Evolutionary conservation across 1,139 yeast genomes (phyloP).

Genomic region (Taphrina communis): DNA sequence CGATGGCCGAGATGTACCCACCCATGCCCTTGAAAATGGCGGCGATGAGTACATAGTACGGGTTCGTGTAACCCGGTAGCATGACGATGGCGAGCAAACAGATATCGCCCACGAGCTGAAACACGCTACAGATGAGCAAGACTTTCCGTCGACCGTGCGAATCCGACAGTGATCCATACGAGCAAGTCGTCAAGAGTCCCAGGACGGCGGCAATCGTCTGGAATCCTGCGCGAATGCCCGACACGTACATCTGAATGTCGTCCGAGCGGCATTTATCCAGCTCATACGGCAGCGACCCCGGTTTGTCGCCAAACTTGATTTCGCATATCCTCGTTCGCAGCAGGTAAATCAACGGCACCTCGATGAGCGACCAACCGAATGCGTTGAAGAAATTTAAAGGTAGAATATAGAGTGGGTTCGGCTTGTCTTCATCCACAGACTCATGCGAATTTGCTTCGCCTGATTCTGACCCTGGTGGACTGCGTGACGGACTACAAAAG

Average conservation of each 20-base stretch:
- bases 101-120: conserved; percentile 38
- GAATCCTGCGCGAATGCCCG: conserved; percentile 41
- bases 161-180: conserved; percentile 42
- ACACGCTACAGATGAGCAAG: conserved; percentile 34
- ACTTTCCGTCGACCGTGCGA: conserved; percentile 40
- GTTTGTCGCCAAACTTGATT: conserved; percentile 29
- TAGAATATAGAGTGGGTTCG: conserved; percentile 32
- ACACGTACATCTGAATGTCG: conserved; percentile 38
- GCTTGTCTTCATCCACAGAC: background rate
- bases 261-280: conserved; percentile 38
- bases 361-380: conserved; percentile 41
- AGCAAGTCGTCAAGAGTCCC: conserved; percentile 40
- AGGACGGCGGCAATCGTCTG: conserved; percentile 41
- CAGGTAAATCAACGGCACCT: conserved; percentile 41
- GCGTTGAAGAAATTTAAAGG: conserved; percentile 43
- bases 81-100: conserved; percentile 36
- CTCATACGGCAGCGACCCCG: conserved; percentile 36
- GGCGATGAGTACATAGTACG: conserved; percentile 33
- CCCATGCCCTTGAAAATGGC: conserved; percentile 43
- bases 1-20: conserved; percentile 41
- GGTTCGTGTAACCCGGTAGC: conserved; percentile 33
- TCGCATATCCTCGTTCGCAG: conserved; percentile 40
- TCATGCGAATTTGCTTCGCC: conserved; percentile 1
- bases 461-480: conserved; percentile 1
- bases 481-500: conserved; percentile 19